These are phyloP conservation scores for Selaginella tamariscina DNA, from an alignment of 75 land plant genomes.

Conservation along the genomic window DNA sequence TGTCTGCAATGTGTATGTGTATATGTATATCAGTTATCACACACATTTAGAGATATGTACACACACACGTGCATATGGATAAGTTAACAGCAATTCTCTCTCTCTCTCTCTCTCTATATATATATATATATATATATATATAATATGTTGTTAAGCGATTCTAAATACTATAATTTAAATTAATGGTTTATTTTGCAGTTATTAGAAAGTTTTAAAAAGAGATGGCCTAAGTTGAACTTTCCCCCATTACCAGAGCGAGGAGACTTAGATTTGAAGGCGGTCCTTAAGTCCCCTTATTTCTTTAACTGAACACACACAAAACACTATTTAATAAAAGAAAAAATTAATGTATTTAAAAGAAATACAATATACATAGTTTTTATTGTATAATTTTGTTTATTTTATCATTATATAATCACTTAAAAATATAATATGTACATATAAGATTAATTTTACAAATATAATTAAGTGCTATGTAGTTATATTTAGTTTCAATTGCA, in stretches of 20 bases:
- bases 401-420: too few species aligned
- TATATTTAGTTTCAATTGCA: too few species aligned
- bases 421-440: too few species aligned
- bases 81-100: background rate
- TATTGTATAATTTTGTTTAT: too few species aligned
- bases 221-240: conserved; percentile 42
- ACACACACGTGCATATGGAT: background rate
- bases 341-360: too few species aligned
- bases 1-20: too few species aligned
- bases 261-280: conserved; percentile 61
- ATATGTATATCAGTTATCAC: background rate
- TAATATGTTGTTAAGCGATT: background rate
- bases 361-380: too few species aligned
- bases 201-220: conserved; percentile 44
- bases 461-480: background rate
- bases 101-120: conserved; percentile 7
- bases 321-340: too few species aligned
- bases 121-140: background rate
- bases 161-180: background rate
- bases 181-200: conserved; percentile 34
- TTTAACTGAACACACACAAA: conserved; percentile 40
- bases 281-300: conserved; percentile 63
- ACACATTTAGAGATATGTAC: too few species aligned
- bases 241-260: conserved; percentile 70
- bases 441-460: background rate